Evolutionary conservation across 768 basidiomycete genomes (phyloP), one percentile per base, ranked within the genome.

Genomic region (Panaeolus cyanescens): DNA sequence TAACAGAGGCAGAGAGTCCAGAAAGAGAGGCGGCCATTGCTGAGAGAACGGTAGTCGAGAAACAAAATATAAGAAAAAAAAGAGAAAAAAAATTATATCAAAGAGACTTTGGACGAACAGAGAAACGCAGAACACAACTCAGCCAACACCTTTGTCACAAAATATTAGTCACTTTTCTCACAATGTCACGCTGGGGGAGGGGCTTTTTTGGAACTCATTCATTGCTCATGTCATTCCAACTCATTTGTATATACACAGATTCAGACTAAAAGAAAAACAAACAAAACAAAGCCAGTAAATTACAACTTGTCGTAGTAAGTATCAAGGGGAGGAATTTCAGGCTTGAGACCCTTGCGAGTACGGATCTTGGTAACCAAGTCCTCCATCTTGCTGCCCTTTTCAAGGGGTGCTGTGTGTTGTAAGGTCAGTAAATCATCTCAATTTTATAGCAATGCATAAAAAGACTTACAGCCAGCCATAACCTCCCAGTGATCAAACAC

Each of bases 331-430:
- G 95, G 95, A 59, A 96, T 90, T 12, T 96, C 95, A 68, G 92
- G 90, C 92, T 95, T 96, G 76, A 97, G 92, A 83, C 95, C 95
- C 81, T 99, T 99, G 79, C 97, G 89, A 25, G 77, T 83, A 74
- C 96, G 91, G 79, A 99, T 93, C 69, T 76, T 76, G 64, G 74
- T 86, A 50, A 93, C 93, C 61, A 98, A 78, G 54, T 90, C 87
- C 80, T 96, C 93, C 66, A 95, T 79, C 85, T 96, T 95, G 81
- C 85, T 86, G 69, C 94, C 95, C 82, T 93, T 93, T 54, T 98
- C 96, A 67, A 91, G 84, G 66, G 86, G 92, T 65, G 87, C 91
- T 86, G 68, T 28, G 45, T 32, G 54, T 32, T 60, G 58, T 59
- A 64, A 30, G 30, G 53, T 50, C 59, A 59, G 64, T 58, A 25